Evolutionary conservation across 257 asterid genomes (phyloP).

Genomic region (Solanum peruvianum): DNA sequence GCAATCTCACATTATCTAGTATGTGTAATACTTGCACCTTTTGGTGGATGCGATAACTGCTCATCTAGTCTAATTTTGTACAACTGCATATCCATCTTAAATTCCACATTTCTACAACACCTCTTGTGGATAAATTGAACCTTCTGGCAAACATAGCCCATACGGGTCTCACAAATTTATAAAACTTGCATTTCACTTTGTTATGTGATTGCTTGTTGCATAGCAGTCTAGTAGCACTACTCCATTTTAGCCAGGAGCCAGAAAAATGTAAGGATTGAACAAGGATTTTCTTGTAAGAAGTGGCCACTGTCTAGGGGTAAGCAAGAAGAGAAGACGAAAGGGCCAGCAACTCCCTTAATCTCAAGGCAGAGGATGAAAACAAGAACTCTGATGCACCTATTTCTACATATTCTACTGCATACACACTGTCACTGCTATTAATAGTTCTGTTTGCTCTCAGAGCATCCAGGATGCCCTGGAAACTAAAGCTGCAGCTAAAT

Average conservation of each 20-base stretch:
- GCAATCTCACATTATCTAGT: neutral
- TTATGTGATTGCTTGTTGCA: neutral
- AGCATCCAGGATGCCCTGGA: neutral
- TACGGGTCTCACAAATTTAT: neutral
- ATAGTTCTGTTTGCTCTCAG: neutral
- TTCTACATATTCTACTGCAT: neutral
- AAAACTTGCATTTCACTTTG: neutral
- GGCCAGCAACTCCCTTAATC: neutral
- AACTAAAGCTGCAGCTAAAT: neutral
- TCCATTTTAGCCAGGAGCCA: neutral
- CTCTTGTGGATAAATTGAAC: neutral
- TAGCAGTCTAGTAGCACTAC: neutral
- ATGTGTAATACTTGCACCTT: neutral
- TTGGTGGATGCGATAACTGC: neutral
- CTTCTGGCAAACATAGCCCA: neutral
- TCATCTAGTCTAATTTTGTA: neutral
- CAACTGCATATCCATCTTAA: neutral
- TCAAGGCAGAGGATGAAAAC: neutral
- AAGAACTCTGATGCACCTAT: neutral
- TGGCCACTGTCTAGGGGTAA: neutral
- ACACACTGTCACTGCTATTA: neutral
- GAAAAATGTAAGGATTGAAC: neutral
- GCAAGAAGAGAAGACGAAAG: neutral
- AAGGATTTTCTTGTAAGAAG: neutral
- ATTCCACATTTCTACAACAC: neutral